phyloP scores from a whole-genome alignment of 73 alveolate species.

The Tetrahymena borealis region DNA sequence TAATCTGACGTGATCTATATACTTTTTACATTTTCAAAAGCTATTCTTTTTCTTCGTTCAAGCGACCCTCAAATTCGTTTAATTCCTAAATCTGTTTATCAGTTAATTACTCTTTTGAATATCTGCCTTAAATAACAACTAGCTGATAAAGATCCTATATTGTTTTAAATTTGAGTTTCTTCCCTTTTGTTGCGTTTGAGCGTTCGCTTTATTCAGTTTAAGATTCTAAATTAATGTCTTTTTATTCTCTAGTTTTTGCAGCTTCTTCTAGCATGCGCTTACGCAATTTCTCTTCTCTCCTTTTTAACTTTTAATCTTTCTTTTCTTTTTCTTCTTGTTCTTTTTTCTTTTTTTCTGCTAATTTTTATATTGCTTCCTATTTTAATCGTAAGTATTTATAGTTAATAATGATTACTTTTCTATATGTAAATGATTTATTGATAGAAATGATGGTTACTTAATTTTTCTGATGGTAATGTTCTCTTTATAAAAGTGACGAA shows the following conservation, averaged over 20 bases:
- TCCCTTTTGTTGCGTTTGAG: not conserved
- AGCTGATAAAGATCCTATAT: not conserved
- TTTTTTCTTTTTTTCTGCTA: slow-evolving; percentile 18
- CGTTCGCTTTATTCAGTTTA: slow-evolving; percentile 1
- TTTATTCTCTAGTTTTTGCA: not conserved
- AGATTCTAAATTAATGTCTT: slow-evolving; percentile 5
- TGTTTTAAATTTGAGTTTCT: not conserved
- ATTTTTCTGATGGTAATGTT: not conserved
- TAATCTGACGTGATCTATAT: not conserved
- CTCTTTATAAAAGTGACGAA: not conserved
- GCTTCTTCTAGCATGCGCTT: slow-evolving; percentile 22
- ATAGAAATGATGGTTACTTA: not conserved
- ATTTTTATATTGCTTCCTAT: slow-evolving; percentile 23
- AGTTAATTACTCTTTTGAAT: slow-evolving; percentile 8
- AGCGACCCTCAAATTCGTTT: not conserved
- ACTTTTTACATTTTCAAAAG: not conserved
- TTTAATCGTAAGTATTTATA: too few relatives aligned
- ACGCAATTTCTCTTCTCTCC: slow-evolving; percentile 13
- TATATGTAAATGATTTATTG: not conserved
- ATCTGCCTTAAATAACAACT: not conserved
- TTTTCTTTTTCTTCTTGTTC: slow-evolving; percentile 36
- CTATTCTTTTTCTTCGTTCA: not conserved
- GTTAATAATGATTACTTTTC: not conserved
- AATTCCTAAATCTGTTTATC: slow-evolving; percentile 5
- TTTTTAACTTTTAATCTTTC: not conserved